phyloP scores from a whole-genome alignment of 1,139 yeast genomes.

The Geotrichum aggregatum region DNA sequence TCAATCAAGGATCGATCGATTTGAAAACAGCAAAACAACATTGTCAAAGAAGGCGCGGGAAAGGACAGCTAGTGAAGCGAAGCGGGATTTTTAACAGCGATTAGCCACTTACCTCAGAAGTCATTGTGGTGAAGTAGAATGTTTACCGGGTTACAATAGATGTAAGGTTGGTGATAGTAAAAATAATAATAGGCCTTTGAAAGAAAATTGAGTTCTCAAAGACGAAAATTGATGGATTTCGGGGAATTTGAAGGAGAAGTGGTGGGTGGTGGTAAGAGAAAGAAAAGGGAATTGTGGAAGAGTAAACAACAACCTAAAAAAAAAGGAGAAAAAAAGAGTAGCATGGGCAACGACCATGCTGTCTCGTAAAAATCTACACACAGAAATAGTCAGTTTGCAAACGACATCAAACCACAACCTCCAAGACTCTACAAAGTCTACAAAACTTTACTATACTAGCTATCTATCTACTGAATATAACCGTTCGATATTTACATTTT shows the following conservation, averaged over 20 bases:
- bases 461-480: background rate
- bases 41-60: background rate
- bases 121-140: constrained; percentile 4
- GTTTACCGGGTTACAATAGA: background rate
- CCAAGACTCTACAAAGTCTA: no score
- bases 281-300: background rate
- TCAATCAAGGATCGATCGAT: no score
- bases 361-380: background rate
- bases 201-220: background rate
- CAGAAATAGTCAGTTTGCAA: background rate
- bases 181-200: background rate
- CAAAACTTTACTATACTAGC: no score
- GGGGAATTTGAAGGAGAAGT: background rate
- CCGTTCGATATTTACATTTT: background rate
- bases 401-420: background rate
- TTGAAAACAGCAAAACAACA: background rate
- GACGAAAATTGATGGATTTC: background rate
- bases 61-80: no score
- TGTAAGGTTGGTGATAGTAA: background rate
- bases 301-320: constrained; percentile 1
- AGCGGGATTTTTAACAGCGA: background rate
- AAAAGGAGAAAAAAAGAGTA: background rate
- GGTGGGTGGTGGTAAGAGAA: background rate
- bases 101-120: constrained; percentile 17
- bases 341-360: background rate